phyloP scores from a whole-genome alignment of 306 rosid genomes.

The Casuarina glauca region DNA sequence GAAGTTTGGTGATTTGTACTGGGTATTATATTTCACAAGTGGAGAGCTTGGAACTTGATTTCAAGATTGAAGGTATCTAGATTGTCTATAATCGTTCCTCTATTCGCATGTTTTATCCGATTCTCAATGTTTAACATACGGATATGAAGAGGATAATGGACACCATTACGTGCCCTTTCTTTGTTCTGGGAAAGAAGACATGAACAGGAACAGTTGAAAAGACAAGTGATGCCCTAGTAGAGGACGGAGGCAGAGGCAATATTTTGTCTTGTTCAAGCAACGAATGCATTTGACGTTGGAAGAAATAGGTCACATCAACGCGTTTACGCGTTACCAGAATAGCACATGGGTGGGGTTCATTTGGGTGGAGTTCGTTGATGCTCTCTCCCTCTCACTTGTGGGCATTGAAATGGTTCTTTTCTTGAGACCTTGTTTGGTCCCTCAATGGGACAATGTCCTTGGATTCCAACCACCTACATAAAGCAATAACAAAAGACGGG shows the following conservation, averaged over 20 bases:
- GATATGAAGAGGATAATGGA: no score
- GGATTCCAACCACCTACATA: slow-evolving; percentile 40
- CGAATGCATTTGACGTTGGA: neutral
- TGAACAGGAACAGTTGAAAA: neutral
- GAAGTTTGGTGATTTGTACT: neutral
- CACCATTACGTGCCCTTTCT: no score
- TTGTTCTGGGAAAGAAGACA: neutral
- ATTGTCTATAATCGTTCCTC: no score
- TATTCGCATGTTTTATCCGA: no score
- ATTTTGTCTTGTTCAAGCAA: neutral
- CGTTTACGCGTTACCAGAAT: slow-evolving; percentile 17
- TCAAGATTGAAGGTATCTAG: neutral
- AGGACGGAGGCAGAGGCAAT: no score
- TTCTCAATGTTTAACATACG: no score
- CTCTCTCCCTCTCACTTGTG: slow-evolving; percentile 26
- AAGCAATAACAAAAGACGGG: neutral
- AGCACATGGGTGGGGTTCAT: slow-evolving; percentile 63
- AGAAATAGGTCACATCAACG: slow-evolving; percentile 39
- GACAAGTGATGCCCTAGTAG: neutral
- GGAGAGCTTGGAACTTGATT: neutral
- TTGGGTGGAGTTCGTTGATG: slow-evolving; percentile 21
- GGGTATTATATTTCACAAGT: neutral
- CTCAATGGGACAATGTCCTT: slow-evolving; percentile 20
- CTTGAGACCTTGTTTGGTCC: slow-evolving; percentile 20
- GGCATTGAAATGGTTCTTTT: neutral